Evolutionary conservation across 2,329 filamentous ascomycete species (phyloP).

Genomic region (Samsoniella hepiali): DNA sequence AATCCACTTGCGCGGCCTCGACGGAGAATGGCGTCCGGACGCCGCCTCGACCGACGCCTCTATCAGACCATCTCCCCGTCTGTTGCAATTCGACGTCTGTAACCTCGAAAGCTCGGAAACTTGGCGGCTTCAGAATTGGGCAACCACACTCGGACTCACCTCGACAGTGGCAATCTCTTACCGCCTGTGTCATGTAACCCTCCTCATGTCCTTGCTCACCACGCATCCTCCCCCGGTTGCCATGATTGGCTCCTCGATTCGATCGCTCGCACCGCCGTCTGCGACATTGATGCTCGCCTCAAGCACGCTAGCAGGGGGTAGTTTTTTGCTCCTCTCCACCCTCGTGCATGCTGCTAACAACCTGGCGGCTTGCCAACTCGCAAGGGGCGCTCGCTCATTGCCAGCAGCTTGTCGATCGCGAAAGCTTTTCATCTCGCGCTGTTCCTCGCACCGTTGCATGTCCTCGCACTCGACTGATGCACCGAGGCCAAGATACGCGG

Average conservation of each 20-base stretch:
- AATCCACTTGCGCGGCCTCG: background rate
- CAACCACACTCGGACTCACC: background rate
- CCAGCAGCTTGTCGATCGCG: slow-evolving; percentile 6
- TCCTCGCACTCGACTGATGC: background rate
- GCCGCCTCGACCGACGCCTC: background rate
- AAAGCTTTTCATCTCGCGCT: slow-evolving; percentile 10
- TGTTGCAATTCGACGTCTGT: background rate
- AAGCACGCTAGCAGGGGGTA: slow-evolving; percentile 7
- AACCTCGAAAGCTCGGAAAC: background rate
- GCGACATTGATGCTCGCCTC: slow-evolving; percentile 10
- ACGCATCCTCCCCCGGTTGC: background rate
- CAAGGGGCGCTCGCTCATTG: background rate
- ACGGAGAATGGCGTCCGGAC: slow-evolving; percentile 14
- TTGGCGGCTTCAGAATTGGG: background rate
- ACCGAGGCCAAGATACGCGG: background rate
- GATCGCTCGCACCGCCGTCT: slow-evolving; percentile 10
- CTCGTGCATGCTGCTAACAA: background rate
- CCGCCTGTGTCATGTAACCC: slow-evolving; percentile 12
- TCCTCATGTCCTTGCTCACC: background rate
- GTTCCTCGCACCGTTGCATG: background rate
- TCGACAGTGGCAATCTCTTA: background rate
- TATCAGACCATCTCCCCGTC: background rate
- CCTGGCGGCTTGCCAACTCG: background rate
- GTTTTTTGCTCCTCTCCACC: slow-evolving; percentile 7
- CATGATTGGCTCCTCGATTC: slow-evolving; percentile 10